These are phyloP conservation scores for Candida golubevii DNA, from an alignment of 805 yeast genomes.

Conservation along the genomic window DNA sequence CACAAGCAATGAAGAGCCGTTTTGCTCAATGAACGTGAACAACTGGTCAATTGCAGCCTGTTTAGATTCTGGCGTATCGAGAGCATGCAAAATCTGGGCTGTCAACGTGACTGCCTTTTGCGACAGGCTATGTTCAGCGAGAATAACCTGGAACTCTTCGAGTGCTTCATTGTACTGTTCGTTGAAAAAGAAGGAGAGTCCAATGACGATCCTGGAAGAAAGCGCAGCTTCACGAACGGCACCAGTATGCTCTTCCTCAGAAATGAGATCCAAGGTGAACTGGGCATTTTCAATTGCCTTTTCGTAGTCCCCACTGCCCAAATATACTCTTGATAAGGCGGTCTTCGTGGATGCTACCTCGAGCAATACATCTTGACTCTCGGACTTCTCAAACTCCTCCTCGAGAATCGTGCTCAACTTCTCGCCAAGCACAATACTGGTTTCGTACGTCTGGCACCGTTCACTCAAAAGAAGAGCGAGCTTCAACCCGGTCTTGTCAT, in stretches of 20 bases:
- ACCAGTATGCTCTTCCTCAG: conserved; percentile 29
- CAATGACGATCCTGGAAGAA: conserved; percentile 68
- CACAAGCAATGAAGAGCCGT: conserved; percentile 64
- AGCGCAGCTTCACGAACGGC: conserved; percentile 30
- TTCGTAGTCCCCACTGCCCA: conserved; percentile 56
- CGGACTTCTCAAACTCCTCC: conserved; percentile 50
- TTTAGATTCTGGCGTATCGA: conserved; percentile 69
- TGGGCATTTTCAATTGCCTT: conserved; percentile 60
- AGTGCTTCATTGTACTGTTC: conserved; percentile 63
- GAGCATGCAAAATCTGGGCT: conserved; percentile 75
- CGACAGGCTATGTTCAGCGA: conserved; percentile 49
- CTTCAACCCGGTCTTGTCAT: conserved; percentile 53
- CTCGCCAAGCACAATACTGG: conserved; percentile 47
- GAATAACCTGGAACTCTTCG: conserved; percentile 60
- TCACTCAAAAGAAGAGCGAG: conserved; percentile 59
- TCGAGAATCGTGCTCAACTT: conserved; percentile 50
- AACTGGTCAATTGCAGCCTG: conserved; percentile 84
- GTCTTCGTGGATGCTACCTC: conserved; percentile 59
- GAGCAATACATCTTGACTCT: conserved; percentile 41
- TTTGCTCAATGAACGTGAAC: conserved; percentile 54
- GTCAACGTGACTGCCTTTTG: conserved; percentile 66
- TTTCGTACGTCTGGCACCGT: conserved; percentile 58
- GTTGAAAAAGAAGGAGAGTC: conserved; percentile 63
- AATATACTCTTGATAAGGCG: conserved; percentile 64
- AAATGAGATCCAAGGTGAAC: conserved; percentile 47